These are phyloP conservation scores for Lentinula sp. DNA, from an alignment of 768 basidiomycete species.

Conservation along the genomic window DNA sequence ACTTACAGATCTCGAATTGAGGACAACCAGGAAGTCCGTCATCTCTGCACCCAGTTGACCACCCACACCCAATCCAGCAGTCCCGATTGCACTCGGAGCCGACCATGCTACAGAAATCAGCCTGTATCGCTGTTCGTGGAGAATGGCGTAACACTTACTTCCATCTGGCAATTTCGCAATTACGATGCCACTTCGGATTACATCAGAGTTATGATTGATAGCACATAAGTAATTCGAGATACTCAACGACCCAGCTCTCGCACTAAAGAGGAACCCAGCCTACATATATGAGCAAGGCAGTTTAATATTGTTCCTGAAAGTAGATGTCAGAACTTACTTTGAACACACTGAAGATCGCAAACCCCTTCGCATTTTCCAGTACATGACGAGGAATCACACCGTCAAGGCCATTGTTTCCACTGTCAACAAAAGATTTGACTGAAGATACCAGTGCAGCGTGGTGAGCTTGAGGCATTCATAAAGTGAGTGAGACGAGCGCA, in stretches of 20 bases:
- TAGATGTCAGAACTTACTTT: slow-evolving; percentile 27
- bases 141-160: slow-evolving; percentile 40
- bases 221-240: slow-evolving; percentile 41
- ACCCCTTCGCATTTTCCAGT: slow-evolving; percentile 55
- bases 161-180: slow-evolving; percentile 82
- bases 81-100: slow-evolving; percentile 91
- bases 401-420: slow-evolving; percentile 77
- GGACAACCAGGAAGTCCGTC: slow-evolving; percentile 86
- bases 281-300: slow-evolving; percentile 14
- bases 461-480: not conserved
- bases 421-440: slow-evolving; percentile 86
- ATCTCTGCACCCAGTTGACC: slow-evolving; percentile 80
- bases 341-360: slow-evolving; percentile 88
- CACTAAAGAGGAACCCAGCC: slow-evolving; percentile 62
- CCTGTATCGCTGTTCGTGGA: not conserved
- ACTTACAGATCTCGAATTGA: slow-evolving; percentile 76
- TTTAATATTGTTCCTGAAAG: slow-evolving; percentile 39
- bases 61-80: slow-evolving; percentile 81
- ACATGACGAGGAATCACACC: slow-evolving; percentile 45
- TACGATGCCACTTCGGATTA: slow-evolving; percentile 83
- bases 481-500: slow-evolving; percentile 28
- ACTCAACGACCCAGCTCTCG: slow-evolving; percentile 68
- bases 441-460: not conserved
- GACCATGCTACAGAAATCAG: slow-evolving; percentile 64
- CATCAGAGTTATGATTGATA: slow-evolving; percentile 38